Conservation (phyloP, 164 flowering plant species). For the Dillenia suffruticosa region DNA sequence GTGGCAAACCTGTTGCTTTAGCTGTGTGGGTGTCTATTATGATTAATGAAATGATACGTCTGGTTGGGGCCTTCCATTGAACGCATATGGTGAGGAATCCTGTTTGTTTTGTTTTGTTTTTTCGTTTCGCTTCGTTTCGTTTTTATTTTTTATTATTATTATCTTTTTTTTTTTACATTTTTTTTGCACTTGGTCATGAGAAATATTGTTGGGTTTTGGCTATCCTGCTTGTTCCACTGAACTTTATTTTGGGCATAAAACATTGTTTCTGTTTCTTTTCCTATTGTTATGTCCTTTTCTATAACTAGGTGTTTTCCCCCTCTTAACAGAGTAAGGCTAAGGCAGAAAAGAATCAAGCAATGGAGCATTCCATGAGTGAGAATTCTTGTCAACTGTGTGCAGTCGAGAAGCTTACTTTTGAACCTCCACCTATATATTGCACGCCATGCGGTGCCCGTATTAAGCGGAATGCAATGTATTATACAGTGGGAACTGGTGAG, state of each 20-base stretch:
- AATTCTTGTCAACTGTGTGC: slow-evolving; percentile 98
- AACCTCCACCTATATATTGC: slow-evolving; percentile 98
- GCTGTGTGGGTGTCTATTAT: too few species aligned
- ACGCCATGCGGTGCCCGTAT: slow-evolving; percentile 88
- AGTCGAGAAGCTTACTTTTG: slow-evolving; percentile 94
- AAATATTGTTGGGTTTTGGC: too few species aligned
- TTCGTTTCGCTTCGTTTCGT: too few species aligned
- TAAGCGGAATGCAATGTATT: slow-evolving; percentile 88
- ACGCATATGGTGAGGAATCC: too few species aligned
- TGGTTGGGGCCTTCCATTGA: too few species aligned
- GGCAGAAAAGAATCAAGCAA: slow-evolving; percentile 96
- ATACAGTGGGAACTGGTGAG: slow-evolving; percentile 83
- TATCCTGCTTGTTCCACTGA: too few species aligned
- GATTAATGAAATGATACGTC: too few species aligned
- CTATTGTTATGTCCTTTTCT: neutral
- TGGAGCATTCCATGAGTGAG: slow-evolving; percentile 92
- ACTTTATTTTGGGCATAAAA: neutral
- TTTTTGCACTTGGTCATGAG: too few species aligned
- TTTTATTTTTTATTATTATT: too few species aligned
- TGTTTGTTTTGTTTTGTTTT: too few species aligned
- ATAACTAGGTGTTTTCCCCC: neutral
- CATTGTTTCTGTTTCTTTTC: neutral
- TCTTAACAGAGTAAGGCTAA: slow-evolving; percentile 84
- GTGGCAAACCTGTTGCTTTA: too few species aligned
- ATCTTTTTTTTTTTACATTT: too few species aligned